Conservation (phyloP, 192 early-diverging fungal genomes). For the Mortierella antarctica region DNA sequence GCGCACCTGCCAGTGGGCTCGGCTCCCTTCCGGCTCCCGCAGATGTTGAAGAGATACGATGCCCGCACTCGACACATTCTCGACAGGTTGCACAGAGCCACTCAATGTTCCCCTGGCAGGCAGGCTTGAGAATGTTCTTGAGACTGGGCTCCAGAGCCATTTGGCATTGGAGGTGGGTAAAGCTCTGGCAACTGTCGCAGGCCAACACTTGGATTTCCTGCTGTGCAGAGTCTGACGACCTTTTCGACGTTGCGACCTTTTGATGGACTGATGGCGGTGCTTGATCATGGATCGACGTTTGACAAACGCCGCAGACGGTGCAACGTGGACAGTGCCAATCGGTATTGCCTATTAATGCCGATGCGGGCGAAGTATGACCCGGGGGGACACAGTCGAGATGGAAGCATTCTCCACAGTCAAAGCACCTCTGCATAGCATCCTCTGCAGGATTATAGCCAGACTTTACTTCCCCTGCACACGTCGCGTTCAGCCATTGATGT, state of each 20-base stretch:
- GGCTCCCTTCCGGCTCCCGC: neutral
- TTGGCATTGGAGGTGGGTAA: constrained; percentile 41
- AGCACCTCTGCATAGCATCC: constrained; percentile 40
- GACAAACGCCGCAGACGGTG: constrained; percentile 16
- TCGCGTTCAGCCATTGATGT: neutral
- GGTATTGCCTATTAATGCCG: neutral
- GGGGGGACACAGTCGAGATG: constrained; percentile 56
- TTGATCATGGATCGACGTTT: constrained; percentile 5
- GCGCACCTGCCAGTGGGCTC: neutral
- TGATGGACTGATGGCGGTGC: neutral
- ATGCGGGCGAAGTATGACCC: neutral
- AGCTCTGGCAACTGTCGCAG: constrained; percentile 18
- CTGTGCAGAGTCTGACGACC: neutral
- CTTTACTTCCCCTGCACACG: neutral
- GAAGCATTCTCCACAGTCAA: constrained; percentile 60
- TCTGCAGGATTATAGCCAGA: neutral
- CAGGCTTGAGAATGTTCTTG: neutral
- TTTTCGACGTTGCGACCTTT: neutral
- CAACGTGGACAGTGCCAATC: constrained; percentile 35
- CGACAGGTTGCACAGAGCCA: constrained; percentile 44
- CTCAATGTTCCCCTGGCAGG: neutral
- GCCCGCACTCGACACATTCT: constrained; percentile 48
- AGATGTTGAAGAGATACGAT: neutral
- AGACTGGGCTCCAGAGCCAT: constrained; percentile 21
- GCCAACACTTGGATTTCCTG: constrained; percentile 13